phyloP scores from a whole-genome alignment of 257 asterid species.

The Asclepias syriaca region DNA sequence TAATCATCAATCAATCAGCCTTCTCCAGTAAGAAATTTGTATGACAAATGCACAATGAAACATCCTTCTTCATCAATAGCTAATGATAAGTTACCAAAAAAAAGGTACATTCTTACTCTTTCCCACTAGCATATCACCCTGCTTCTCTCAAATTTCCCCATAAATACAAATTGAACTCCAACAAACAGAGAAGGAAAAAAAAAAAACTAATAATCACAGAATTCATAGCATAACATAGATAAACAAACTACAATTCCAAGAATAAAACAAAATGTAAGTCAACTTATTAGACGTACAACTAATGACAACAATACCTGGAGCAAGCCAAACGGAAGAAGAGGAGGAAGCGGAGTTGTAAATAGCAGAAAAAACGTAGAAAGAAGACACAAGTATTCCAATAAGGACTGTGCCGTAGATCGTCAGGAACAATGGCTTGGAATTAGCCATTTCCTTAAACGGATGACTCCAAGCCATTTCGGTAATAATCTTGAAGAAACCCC shows the following conservation, averaged over 20 bases:
- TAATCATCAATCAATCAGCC: background rate
- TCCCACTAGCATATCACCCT: background rate
- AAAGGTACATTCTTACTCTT: background rate
- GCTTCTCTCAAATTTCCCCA: background rate
- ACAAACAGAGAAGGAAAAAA: background rate
- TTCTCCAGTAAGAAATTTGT: background rate
- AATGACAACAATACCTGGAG: slow-evolving; percentile 23
- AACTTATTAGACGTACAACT: background rate
- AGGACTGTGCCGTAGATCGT: slow-evolving; percentile 80
- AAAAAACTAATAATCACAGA: background rate
- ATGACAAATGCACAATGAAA: background rate
- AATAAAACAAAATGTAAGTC: background rate
- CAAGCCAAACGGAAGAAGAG: slow-evolving; percentile 36
- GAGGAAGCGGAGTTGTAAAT: slow-evolving; percentile 55
- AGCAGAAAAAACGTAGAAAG: slow-evolving; percentile 81
- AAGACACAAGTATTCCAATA: slow-evolving; percentile 64
- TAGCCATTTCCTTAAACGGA: slow-evolving; percentile 59
- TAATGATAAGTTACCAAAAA: background rate
- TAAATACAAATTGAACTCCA: background rate
- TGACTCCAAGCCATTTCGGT: slow-evolving; percentile 26
- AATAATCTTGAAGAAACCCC: slow-evolving; percentile 8
- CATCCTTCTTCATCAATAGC: background rate
- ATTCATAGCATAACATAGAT: background rate
- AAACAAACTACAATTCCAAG: slow-evolving; percentile 2
- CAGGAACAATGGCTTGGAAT: slow-evolving; percentile 75